Conservation (phyloP, 805 yeast species). For the Candida ortonii region DNA sequence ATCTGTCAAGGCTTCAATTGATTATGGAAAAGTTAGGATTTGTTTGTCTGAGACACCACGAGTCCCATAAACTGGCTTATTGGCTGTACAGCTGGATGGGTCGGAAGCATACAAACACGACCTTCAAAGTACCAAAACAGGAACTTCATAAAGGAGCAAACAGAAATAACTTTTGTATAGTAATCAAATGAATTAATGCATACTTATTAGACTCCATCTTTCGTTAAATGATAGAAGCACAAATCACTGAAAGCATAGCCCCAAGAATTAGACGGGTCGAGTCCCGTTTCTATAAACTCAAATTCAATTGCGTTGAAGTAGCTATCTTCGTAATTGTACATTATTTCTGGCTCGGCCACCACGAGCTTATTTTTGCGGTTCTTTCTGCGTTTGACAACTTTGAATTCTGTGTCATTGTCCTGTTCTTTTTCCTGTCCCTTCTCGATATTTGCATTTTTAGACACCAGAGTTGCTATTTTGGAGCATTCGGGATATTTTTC, state of each 20-base stretch:
- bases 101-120: constrained; percentile 8
- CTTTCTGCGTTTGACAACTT: constrained; percentile 19
- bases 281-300: constrained; percentile 6
- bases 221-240: constrained; percentile 12
- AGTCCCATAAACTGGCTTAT: constrained; percentile 71
- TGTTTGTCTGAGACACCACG: constrained; percentile 41
- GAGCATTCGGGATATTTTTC: constrained; percentile 30
- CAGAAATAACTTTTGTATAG: constrained; percentile 70
- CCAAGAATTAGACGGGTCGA: constrained; percentile 21
- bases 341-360: constrained; percentile 8
- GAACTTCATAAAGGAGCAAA: constrained; percentile 54
- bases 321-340: constrained; percentile 15
- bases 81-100: constrained; percentile 59
- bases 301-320: constrained; percentile 14
- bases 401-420: constrained; percentile 4
- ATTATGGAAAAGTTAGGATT: constrained; percentile 67
- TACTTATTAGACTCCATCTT: background rate
- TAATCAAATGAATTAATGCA: constrained; percentile 22
- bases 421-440: too few species aligned
- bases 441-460: too few species aligned
- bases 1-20: constrained; percentile 37
- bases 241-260: constrained; percentile 29
- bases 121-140: constrained; percentile 36
- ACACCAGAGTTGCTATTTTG: constrained; percentile 19
- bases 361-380: constrained; percentile 10